Conservation (phyloP, 1,139 yeast species). For the Yamadazyma taylorii region DNA sequence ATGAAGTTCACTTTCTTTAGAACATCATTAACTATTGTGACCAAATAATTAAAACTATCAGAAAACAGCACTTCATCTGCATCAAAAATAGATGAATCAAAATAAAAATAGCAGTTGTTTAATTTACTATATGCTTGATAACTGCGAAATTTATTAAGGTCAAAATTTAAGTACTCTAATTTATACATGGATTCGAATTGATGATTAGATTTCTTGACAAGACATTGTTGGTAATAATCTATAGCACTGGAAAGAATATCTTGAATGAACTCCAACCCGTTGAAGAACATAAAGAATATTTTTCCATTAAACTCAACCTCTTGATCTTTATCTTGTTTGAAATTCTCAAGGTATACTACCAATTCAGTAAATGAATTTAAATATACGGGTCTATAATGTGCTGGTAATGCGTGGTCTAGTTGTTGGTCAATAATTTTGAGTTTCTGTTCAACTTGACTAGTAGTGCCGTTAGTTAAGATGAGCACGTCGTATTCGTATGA, state of each 20-base stretch:
- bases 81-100: conserved; percentile 30
- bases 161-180: conserved; percentile 10
- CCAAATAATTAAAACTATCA: conserved; percentile 28
- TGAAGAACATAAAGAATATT: conserved; percentile 42
- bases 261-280: conserved; percentile 37
- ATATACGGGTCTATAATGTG: conserved; percentile 26
- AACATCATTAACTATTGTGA: conserved; percentile 36
- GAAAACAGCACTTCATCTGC: conserved; percentile 11
- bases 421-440: conserved; percentile 26
- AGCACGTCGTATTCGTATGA: conserved; percentile 35
- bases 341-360: conserved; percentile 17
- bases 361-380: conserved; percentile 29
- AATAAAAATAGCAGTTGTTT: conserved; percentile 30
- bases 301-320: conserved; percentile 27
- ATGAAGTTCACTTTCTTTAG: conserved; percentile 36
- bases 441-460: conserved; percentile 31
- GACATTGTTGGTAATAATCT: conserved; percentile 26
- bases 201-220: conserved; percentile 6
- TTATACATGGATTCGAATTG: conserved; percentile 9
- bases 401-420: conserved; percentile 27
- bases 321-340: conserved; percentile 5
- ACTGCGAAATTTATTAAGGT: conserved; percentile 4
- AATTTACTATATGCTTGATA: conserved; percentile 7
- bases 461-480: conserved; percentile 37
- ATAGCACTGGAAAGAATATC: conserved; percentile 31